Evolutionary conservation across 805 yeast genomes (phyloP), one percentile per base, ranked within the genome.

Genomic region (Wickerhamomyces pijperi): DNA sequence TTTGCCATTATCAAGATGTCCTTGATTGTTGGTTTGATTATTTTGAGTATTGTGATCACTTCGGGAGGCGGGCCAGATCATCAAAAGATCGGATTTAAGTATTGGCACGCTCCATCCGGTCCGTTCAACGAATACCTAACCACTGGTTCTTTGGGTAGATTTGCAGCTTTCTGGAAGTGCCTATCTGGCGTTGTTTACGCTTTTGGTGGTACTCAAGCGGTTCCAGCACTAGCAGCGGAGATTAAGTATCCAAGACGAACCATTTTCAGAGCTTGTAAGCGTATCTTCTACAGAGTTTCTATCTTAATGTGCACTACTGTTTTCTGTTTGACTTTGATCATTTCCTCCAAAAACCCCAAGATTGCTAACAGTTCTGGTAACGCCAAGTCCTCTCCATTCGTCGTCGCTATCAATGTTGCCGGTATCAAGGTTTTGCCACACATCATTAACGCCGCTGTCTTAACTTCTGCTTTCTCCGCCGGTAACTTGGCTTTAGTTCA

Each of bases 141-240:
- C 8, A 58, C 66, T 3, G 58, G 58, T 13, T 46, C 51, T 9
- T 63, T 77, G 8, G 86, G 84, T 32, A 67, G 64, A 41, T 76
- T 80, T 52, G 61, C 73, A 21, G 82, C 78, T 4, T 65, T 76
- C 42, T 70, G 76, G 36, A 60, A 71, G 49, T 65, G 72, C 32
- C 70, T 76, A 36, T 73, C 76, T 73, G 77, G 72, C 47, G 72
- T 76, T 37, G 83, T 75, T 11, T 77, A 75, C 49, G 70, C 81
- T 6, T 76, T 74, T 49, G 72, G 76, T 46, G 64, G 76, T 38
- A 54, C 76, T 13, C 82, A 78, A 59, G 61, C 76, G 47, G 67
- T 77, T 45, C 73, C 68, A 9, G 56, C 70, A 31, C 59, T 75
- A 23, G 71, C 74, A 15, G 69, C 76, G 14, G 84, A 78, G 55